A percentile compares a stretch with the other conserved stretches of the same genome.
Evolutionary conservation across 2,329 filamentous ascomycete genomes (phyloP).

Genomic region (Ophiostoma quercus): DNA sequence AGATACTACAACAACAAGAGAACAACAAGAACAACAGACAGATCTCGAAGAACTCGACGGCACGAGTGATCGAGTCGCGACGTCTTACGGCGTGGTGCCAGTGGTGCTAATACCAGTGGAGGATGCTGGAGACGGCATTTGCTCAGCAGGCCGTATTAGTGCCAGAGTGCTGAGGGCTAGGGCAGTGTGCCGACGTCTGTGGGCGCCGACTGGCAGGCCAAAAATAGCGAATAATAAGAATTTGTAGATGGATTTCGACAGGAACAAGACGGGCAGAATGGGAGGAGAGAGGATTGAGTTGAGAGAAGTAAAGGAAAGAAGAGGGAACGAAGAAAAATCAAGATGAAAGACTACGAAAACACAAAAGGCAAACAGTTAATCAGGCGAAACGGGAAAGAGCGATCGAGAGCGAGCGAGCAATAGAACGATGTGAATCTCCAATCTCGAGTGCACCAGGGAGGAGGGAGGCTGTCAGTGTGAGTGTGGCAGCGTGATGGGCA

Average conservation of each 20-base stretch:
- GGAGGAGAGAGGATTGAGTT: background rate
- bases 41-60: background rate
- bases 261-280: background rate
- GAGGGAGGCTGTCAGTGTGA: background rate
- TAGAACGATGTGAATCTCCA: background rate
- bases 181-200: background rate
- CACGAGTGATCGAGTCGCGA: conserved; percentile 2
- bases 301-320: background rate
- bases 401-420: conserved; percentile 10
- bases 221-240: background rate
- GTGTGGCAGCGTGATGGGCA: conserved; percentile 6
- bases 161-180: background rate
- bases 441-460: too few relatives aligned
- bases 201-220: background rate
- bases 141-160: too few relatives aligned
- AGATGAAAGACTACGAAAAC: background rate
- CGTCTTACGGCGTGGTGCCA: background rate
- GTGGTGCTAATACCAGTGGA: background rate
- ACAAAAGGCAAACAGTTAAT: background rate
- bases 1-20: background rate
- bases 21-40: background rate
- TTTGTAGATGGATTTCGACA: background rate
- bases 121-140: background rate
- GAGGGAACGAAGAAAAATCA: background rate
- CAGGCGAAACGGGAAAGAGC: background rate